Evolutionary conservation across 2,329 filamentous ascomycete genomes (phyloP).

Genomic region (Fusarium sp.): DNA sequence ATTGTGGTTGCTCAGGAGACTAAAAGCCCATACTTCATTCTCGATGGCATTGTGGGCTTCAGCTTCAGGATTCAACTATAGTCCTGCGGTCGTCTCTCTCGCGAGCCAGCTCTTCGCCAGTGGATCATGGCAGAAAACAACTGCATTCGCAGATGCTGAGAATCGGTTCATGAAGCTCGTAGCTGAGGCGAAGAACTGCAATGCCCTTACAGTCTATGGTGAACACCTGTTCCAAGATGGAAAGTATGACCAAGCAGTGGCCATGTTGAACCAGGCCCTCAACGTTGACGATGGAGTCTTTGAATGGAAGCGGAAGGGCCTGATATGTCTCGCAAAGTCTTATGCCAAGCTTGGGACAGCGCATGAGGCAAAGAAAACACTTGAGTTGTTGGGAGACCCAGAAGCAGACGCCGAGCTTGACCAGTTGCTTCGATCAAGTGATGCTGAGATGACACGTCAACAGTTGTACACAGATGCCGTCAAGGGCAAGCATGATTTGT

Average conservation of each 20-base stretch:
- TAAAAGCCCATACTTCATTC: conserved; percentile 15
- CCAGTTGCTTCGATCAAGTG: conserved; percentile 34
- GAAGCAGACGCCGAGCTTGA: conserved; percentile 46
- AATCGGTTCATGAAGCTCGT: conserved; percentile 48
- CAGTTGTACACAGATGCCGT: conserved; percentile 43
- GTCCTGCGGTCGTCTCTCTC: conserved; percentile 46
- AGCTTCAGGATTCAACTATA: conserved; percentile 47
- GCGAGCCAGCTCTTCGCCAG: conserved; percentile 35
- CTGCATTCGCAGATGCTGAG: conserved; percentile 35
- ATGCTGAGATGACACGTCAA: conserved; percentile 39
- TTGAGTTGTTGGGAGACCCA: conserved; percentile 37
- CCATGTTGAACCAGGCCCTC: conserved; percentile 42
- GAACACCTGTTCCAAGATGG: conserved; percentile 41
- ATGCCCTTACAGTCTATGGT: conserved; percentile 51
- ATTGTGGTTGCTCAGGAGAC: conserved; percentile 14
- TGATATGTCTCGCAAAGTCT: conserved; percentile 42
- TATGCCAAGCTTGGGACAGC: conserved; percentile 35
- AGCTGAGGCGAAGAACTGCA: conserved; percentile 44
- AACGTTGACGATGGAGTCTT: conserved; percentile 31
- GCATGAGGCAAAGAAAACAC: conserved; percentile 37
- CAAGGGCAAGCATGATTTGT: conserved; percentile 41
- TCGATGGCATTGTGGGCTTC: conserved; percentile 45
- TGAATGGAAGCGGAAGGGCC: conserved; percentile 43
- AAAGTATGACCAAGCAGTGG: conserved; percentile 38
- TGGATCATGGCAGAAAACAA: conserved; percentile 33